Evolutionary conservation across 495 filamentous ascomycete genomes (phyloP).

Genomic region (Tuber brumale): DNA sequence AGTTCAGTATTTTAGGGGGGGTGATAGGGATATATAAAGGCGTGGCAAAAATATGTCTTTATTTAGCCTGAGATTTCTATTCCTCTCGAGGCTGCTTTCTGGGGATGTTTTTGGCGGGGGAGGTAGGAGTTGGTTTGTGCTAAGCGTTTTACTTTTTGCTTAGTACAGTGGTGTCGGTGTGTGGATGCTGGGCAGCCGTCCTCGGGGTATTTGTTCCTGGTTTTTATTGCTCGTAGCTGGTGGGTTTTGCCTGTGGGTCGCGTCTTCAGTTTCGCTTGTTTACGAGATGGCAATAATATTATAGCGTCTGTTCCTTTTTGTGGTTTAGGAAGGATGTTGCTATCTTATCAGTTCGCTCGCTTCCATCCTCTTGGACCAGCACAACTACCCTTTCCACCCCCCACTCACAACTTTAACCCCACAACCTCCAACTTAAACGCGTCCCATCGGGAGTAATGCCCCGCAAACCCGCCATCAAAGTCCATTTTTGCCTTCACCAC

Average conservation of each 20-base stretch:
- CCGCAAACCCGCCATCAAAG: constrained; percentile 45
- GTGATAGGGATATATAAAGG: not conserved
- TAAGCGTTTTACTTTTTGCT: too few species aligned
- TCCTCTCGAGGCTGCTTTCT: not conserved
- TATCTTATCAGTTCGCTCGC: not conserved
- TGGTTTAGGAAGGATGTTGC: too few species aligned
- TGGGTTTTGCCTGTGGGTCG: too few species aligned
- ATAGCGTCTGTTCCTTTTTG: too few species aligned
- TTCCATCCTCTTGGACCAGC: not conserved
- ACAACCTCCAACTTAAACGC: constrained; percentile 31
- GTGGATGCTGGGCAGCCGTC: too few species aligned
- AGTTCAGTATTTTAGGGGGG: not conserved
- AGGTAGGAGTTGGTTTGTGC: too few species aligned
- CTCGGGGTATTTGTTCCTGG: too few species aligned
- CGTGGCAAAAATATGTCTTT: not conserved
- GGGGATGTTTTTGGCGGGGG: too few species aligned
- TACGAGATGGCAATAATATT: too few species aligned
- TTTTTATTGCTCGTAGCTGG: too few species aligned
- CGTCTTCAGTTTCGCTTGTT: too few species aligned
- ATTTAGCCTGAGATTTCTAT: not conserved
- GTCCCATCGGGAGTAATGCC: constrained; percentile 42
- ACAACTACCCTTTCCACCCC: not conserved
- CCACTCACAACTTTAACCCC: constrained; percentile 27
- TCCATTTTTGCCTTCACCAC: constrained; percentile 51
- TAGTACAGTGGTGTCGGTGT: too few species aligned